Conservation (phyloP, 2,329 filamentous ascomycete genomes). For the Decorospora gaudefroyi region DNA sequence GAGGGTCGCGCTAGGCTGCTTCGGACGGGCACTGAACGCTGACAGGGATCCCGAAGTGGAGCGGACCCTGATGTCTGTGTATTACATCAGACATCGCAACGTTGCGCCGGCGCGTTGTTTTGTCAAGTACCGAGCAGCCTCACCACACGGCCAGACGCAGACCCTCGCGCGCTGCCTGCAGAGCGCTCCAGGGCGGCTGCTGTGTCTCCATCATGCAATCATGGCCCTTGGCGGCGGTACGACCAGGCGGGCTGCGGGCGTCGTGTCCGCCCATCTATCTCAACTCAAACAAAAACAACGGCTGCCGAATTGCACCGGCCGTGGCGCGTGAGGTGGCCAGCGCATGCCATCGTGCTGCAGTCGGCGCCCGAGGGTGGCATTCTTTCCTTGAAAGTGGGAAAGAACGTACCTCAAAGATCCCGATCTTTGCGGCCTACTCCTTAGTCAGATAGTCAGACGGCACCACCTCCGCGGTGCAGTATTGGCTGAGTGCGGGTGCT, state of each 20-base stretch:
- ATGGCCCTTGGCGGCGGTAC: not conserved
- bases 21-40: slow-evolving; percentile 4
- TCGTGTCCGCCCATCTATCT: not conserved
- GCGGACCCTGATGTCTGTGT: slow-evolving; percentile 30
- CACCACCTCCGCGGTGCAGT: slow-evolving; percentile 15
- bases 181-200: slow-evolving; percentile 1
- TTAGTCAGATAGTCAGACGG: slow-evolving; percentile 15
- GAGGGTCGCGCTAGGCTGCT: slow-evolving; percentile 5
- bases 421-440: slow-evolving; percentile 20
- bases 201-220: too few relatives aligned
- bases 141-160: slow-evolving; percentile 12
- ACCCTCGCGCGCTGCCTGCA: slow-evolving; percentile 7
- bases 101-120: slow-evolving; percentile 17
- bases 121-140: slow-evolving; percentile 19
- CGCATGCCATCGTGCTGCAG: slow-evolving; percentile 8
- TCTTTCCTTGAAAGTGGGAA: slow-evolving; percentile 5
- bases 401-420: slow-evolving; percentile 10
- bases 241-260: not conserved
- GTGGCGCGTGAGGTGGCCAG: slow-evolving; percentile 14
- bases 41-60: slow-evolving; percentile 12
- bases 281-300: not conserved
- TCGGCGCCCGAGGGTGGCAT: slow-evolving; percentile 16
- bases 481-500: slow-evolving; percentile 13
- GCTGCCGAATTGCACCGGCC: slow-evolving; percentile 1
- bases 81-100: slow-evolving; percentile 31